Conservation (phyloP, 2,329 filamentous ascomycete species). For the Calonectria ilicicola region DNA sequence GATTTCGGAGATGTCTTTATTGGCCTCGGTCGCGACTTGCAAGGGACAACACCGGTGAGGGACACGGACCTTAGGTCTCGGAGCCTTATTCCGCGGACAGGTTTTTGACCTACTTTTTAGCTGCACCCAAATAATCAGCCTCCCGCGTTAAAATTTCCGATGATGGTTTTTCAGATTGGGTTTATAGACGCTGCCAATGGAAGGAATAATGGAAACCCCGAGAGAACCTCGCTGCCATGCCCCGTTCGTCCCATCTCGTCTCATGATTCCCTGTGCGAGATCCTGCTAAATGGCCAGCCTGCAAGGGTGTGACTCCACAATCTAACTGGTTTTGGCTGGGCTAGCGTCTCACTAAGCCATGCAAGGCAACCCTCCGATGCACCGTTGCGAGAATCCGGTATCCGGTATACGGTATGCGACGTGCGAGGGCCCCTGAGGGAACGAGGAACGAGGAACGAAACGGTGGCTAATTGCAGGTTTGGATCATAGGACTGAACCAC, state of each 20-base stretch:
- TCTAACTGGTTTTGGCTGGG: not conserved
- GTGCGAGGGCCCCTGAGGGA: not conserved
- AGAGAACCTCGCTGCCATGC: not conserved
- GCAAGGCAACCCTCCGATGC: not conserved
- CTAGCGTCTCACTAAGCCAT: not conserved
- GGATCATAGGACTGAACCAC: not conserved
- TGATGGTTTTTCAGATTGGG: not conserved
- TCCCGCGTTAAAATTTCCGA: not conserved
- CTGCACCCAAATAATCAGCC: not conserved
- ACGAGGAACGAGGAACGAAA: not conserved
- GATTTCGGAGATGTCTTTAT: no score
- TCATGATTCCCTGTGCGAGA: not conserved
- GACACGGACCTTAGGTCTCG: not conserved
- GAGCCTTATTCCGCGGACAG: no score
- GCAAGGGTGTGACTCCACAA: not conserved
- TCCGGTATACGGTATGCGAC: not conserved
- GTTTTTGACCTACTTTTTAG: not conserved
- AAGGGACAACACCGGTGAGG: not conserved
- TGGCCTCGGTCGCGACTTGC: not conserved
- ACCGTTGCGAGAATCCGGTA: not conserved
- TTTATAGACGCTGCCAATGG: not conserved
- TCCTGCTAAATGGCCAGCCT: not conserved
- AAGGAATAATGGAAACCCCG: not conserved
- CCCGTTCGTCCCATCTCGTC: not conserved
- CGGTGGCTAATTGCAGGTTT: not conserved